Evolutionary conservation across 2,329 filamentous ascomycete genomes (phyloP).

Genomic region (Colletotrichum karsti): DNA sequence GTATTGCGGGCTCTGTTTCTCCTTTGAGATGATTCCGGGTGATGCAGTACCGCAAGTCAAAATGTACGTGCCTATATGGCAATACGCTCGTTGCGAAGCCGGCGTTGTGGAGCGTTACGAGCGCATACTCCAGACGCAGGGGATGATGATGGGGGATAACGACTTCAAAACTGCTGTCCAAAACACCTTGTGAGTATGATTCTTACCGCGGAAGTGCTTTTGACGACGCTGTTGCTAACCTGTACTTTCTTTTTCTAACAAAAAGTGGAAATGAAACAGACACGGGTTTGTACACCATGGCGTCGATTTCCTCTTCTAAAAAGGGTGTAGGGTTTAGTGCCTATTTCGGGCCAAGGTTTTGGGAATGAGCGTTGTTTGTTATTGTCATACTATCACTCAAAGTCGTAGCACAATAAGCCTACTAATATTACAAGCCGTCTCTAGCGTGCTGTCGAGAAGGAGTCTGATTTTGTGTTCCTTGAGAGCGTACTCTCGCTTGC

Average conservation of each 20-base stretch:
- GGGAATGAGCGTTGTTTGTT: neutral
- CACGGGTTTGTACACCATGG: conserved; percentile 2
- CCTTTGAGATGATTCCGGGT: neutral
- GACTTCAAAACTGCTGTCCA: neutral
- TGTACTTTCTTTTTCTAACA: neutral
- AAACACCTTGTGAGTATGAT: conserved; percentile 13
- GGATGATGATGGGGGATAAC: neutral
- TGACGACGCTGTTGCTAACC: no score
- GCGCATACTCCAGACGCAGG: neutral
- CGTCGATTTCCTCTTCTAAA: neutral
- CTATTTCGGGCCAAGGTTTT: conserved; percentile 17
- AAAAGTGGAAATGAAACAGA: neutral
- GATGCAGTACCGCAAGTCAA: neutral
- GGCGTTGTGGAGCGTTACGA: neutral
- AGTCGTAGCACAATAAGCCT: no score
- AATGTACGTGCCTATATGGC: conserved; percentile 4
- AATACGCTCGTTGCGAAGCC: neutral
- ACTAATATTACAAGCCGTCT: no score
- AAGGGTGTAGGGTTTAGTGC: conserved; percentile 1
- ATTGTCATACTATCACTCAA: rapidly evolving
- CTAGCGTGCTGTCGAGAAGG: no score
- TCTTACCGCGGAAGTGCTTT: neutral
- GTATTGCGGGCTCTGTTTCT: neutral
- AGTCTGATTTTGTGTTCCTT: neutral
- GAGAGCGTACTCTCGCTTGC: neutral